Evolutionary conservation across 192 early-diverging fungal species (phyloP).

Genomic region (Backusella psychrophila): DNA sequence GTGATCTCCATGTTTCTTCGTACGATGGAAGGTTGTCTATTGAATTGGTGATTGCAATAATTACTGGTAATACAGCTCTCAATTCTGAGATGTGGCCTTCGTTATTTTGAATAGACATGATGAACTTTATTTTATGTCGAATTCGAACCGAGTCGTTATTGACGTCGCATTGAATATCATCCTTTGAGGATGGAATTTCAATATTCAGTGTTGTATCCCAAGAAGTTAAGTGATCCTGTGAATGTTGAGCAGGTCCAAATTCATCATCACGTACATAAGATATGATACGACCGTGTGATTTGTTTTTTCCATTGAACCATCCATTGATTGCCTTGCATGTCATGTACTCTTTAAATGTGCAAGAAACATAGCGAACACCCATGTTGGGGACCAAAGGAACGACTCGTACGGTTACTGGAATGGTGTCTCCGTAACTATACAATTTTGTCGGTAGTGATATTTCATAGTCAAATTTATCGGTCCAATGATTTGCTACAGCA

Average conservation of each 20-base stretch:
- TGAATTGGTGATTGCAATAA: slow-evolving; percentile 14
- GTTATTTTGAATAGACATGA: slow-evolving; percentile 22
- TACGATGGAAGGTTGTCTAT: slow-evolving; percentile 24
- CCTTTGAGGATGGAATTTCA: background rate
- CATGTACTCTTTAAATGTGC: slow-evolving; percentile 53
- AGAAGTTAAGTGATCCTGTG: background rate
- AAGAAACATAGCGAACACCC: slow-evolving; percentile 38
- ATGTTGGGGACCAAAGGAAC: slow-evolving; percentile 42
- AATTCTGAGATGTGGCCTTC: slow-evolving; percentile 29
- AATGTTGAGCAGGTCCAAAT: background rate
- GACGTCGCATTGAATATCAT: slow-evolving; percentile 27
- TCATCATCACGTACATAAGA: background rate
- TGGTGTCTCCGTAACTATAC: slow-evolving; percentile 47
- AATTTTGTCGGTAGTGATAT: slow-evolving; percentile 50
- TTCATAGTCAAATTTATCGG: slow-evolving; percentile 50
- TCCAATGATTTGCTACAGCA: slow-evolving; percentile 50
- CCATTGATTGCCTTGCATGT: slow-evolving; percentile 36
- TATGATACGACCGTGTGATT: slow-evolving; percentile 8
- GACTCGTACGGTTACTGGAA: slow-evolving; percentile 42
- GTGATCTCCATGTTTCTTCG: slow-evolving; percentile 24
- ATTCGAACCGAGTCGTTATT: slow-evolving; percentile 29
- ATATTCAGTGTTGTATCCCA: slow-evolving; percentile 15
- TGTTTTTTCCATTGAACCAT: background rate
- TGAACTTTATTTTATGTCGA: slow-evolving; percentile 36
- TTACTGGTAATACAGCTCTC: slow-evolving; percentile 30